Evolutionary conservation across 371 early-diverging fungal genomes (phyloP).

Genomic region (Actinomortierella ambigua): DNA sequence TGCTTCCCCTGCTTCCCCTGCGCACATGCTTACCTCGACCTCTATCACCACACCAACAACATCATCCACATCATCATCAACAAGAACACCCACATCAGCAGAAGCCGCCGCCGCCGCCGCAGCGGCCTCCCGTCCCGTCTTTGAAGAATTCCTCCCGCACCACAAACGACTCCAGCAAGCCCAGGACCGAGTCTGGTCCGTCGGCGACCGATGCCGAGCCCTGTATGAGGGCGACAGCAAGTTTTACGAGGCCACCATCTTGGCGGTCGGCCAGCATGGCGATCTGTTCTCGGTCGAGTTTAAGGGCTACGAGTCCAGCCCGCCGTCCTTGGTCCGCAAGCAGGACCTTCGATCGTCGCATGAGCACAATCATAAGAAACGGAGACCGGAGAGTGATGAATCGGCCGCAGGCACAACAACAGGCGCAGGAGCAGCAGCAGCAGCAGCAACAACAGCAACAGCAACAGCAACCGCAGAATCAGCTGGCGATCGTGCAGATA

Average conservation of each 20-base stretch:
- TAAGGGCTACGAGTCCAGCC: slow-evolving; percentile 69
- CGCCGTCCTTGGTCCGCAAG: slow-evolving; percentile 49
- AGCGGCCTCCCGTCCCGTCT: slow-evolving; percentile 1
- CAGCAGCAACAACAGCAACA: slow-evolving; percentile 20
- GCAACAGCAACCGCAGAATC: slow-evolving; percentile 45
- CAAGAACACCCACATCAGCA: slow-evolving; percentile 17
- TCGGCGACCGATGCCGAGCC: slow-evolving; percentile 71
- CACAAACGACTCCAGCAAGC: slow-evolving; percentile 30
- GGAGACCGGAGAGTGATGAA: not conserved
- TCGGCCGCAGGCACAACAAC: slow-evolving; percentile 46
- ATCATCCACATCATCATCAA: slow-evolving; percentile 17
- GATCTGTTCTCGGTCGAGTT: slow-evolving; percentile 75
- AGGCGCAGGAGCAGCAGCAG: slow-evolving; percentile 33
- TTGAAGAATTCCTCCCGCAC: slow-evolving; percentile 4
- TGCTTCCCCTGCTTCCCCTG: no score
- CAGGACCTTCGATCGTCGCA: slow-evolving; percentile 60
- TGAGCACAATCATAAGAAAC: slow-evolving; percentile 7
- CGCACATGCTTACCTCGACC: not conserved
- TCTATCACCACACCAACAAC: slow-evolving; percentile 10
- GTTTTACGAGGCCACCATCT: slow-evolving; percentile 75
- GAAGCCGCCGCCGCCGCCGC: not conserved
- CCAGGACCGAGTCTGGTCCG: slow-evolving; percentile 42
- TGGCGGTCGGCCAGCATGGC: slow-evolving; percentile 66
- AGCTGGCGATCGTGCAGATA: slow-evolving; percentile 13
- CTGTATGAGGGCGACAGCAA: slow-evolving; percentile 70